phyloP scores from a whole-genome alignment of 2,329 filamentous ascomycete genomes.

The Tricladium varicosporioides region DNA sequence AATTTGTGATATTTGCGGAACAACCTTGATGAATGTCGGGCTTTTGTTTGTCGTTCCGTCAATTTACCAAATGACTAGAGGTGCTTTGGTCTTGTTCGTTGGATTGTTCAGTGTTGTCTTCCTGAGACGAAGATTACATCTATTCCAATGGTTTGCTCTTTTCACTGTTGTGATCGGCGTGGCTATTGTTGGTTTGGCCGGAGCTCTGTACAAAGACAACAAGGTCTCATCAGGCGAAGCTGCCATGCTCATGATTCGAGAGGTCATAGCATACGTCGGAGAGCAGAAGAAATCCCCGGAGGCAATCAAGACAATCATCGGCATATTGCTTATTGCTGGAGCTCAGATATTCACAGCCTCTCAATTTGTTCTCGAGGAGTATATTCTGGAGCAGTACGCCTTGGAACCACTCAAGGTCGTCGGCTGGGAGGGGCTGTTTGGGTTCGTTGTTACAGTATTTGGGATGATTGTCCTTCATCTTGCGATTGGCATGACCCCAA shows the following conservation, averaged over 20 bases:
- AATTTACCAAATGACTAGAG: constrained; percentile 98
- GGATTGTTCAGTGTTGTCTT: constrained; percentile 94
- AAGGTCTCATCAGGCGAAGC: constrained; percentile 32
- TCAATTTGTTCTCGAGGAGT: constrained; percentile 95
- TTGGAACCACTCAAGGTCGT: constrained; percentile 80
- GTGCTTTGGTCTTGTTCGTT: constrained; percentile 92
- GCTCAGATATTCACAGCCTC: constrained; percentile 96
- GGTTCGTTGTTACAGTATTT: constrained; percentile 74
- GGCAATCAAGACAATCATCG: constrained; percentile 70
- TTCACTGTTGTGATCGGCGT: constrained; percentile 86
- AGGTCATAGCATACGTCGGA: constrained; percentile 41
- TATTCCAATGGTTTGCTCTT: constrained; percentile 93
- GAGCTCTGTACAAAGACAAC: constrained; percentile 72
- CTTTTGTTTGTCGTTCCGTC: constrained; percentile 90
- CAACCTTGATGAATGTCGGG: constrained; percentile 95
- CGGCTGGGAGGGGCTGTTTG: constrained; percentile 94
- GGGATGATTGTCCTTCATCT: constrained; percentile 81
- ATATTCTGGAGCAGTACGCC: constrained; percentile 77
- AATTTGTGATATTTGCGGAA: constrained; percentile 90
- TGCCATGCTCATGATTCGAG: constrained; percentile 37
- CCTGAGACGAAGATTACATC: constrained; percentile 70
- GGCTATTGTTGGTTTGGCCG: constrained; percentile 83
- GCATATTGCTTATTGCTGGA: constrained; percentile 85
- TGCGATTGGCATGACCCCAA: constrained; percentile 69
- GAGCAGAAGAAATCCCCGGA: constrained; percentile 47